phyloP scores from a whole-genome alignment of 139 green algal species.

The Dunaliella sp. region DNA sequence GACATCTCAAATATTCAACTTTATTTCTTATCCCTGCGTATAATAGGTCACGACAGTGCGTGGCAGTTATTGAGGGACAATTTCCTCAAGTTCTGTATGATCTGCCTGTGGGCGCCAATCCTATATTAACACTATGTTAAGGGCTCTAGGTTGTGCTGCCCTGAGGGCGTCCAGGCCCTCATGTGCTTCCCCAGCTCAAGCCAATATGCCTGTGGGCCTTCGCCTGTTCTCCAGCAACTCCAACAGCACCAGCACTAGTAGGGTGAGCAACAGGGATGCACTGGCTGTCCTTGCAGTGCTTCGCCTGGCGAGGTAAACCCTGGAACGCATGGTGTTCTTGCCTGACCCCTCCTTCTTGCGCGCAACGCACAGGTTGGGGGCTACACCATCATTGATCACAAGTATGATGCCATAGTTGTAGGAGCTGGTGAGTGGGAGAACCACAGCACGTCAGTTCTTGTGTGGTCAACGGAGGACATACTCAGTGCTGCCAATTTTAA shows the following conservation, averaged over 20 bases:
- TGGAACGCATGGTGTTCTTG: background rate
- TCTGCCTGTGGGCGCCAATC: too few relatives aligned
- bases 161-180: too few relatives aligned
- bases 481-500: too few relatives aligned
- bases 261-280: background rate
- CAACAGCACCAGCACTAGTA: slow-evolving; percentile 2
- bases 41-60: too few relatives aligned
- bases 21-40: background rate
- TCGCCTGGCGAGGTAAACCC: background rate
- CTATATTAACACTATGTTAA: background rate
- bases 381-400: slow-evolving; percentile 95
- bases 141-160: background rate
- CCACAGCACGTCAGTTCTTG: too few relatives aligned
- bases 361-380: slow-evolving; percentile 19
- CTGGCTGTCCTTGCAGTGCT: background rate
- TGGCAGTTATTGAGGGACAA: too few relatives aligned
- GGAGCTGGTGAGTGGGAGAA: slow-evolving; percentile 84
- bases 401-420: slow-evolving; percentile 96
- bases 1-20: background rate
- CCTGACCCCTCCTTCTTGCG: background rate
- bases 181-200: too few relatives aligned
- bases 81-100: too few relatives aligned
- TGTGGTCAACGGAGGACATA: background rate
- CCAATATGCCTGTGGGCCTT: background rate
- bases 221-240: background rate